Base-by-base conservation (phyloP, 2,329 filamentous ascomycete genomes). In the Cercospora zeina region DNA sequence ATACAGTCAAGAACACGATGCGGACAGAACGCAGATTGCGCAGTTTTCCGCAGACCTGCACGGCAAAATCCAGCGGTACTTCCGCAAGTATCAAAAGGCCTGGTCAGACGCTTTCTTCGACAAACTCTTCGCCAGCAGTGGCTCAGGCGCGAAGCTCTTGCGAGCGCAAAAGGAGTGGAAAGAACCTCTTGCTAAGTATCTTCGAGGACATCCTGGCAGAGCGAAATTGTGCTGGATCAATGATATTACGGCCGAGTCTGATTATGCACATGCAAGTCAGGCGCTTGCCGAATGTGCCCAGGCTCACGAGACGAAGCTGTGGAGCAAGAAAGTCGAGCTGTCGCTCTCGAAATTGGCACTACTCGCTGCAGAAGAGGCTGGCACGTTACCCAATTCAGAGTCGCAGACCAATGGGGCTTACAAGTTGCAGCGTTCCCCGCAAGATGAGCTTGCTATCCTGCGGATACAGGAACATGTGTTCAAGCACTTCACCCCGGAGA, bases 141-240 rank as follows among this genome's bases (percentile, higher is more conserved):
- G 58, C 14, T 69, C 69, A 24, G 89, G 50, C 81, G 90, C 47
- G 82, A 86, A 67, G 30, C 82, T 99, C 58, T 83, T 87, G 69
- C 70, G 82, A 72, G 90, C 90, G 62, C 81, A 87, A 27, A 78
- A 86, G 60, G 89, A 93, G 70, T 74, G 73, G 73, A 86, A 87
- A 67, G 78, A 84, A 55, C 88, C 87, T 70, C 84, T 96, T 59
- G 96, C 91, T 0, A 82, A 82, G 56, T 99, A 92, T 70, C 81
- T 99, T 53, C 86, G 90, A 45, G 87, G 85, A 59, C 85, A 87
- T 66, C 84, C 87, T 0, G 83, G 87, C 65, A 86, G 91, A 65
- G 87, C 88, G 30, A 91, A 91, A 70, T 82, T 99, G 49, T 87
- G 88, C 54, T 99, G 95, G 95, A 96, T 99, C 78, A 96, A 99